A percentile compares a stretch with the other conserved stretches of the same genome.
Evolutionary conservation across 1,284 basidiomycete species (phyloP).

Genomic region (Sporisorium exsertum): DNA sequence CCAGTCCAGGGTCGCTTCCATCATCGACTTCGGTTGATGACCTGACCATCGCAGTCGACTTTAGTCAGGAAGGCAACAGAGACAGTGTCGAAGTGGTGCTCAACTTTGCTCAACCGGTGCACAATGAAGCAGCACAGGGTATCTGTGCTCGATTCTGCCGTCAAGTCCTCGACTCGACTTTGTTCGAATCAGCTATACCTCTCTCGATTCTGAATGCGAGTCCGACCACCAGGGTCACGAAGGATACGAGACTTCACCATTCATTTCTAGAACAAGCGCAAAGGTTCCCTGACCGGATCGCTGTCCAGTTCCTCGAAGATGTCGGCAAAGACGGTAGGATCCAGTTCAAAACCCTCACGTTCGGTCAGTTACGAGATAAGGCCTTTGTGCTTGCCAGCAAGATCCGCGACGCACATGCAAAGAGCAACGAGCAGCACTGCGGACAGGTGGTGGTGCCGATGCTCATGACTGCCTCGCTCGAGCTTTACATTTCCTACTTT

Average conservation of each 20-base stretch:
- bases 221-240: no score
- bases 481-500: constrained; percentile 25
- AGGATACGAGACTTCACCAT: constrained; percentile 2
- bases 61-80: background rate
- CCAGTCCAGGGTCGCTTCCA: background rate
- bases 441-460: constrained; percentile 22
- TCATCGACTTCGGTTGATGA: background rate
- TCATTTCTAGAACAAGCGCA: background rate
- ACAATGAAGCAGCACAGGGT: constrained; percentile 1
- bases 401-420: constrained; percentile 2
- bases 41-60: background rate
- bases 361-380: background rate
- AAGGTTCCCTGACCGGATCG: background rate
- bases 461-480: constrained; percentile 14
- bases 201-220: background rate
- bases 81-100: background rate
- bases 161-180: background rate
- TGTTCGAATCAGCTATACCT: background rate
- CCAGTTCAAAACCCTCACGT: background rate
- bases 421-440: background rate
- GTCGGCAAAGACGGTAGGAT: background rate
- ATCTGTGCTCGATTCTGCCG: constrained; percentile 7
- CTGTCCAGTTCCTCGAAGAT: constrained; percentile 7
- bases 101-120: constrained; percentile 1
- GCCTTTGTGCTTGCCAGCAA: constrained; percentile 5